Percentiles rank a stretch among this genome's conserved stretches.
Conservation (phyloP, 164 flowering plant species). For the Chimonanthus praecox region DNA sequence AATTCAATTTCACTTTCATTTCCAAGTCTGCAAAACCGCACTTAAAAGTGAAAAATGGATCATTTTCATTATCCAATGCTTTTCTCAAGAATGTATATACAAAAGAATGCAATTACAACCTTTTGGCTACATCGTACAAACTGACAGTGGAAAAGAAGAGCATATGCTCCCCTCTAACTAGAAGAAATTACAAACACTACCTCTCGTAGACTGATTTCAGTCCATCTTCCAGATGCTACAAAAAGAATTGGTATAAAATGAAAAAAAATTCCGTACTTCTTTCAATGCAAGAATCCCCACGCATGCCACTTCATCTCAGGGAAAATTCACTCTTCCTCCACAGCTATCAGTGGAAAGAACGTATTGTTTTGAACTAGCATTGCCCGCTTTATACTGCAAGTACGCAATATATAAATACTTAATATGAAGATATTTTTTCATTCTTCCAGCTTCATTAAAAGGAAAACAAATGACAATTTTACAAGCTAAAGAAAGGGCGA, state of each 20-base stretch:
- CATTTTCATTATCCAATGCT: background rate
- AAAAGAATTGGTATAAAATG: background rate
- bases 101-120: background rate
- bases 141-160: background rate
- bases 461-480: background rate
- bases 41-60: background rate
- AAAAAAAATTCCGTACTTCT: background rate
- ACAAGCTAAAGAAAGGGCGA: background rate
- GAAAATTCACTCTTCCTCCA: background rate
- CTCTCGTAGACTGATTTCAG: background rate
- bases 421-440: background rate
- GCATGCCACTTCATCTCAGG: background rate
- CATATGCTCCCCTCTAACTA: background rate
- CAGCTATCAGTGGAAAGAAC: background rate
- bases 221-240: background rate
- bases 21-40: no score
- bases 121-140: background rate
- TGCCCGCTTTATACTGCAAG: background rate
- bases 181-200: background rate
- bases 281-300: background rate
- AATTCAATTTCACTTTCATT: no score
- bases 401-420: background rate
- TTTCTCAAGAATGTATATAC: conserved; percentile 2
- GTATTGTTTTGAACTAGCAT: background rate
- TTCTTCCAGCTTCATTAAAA: background rate